Evolutionary conservation across 2,329 filamentous ascomycete species (phyloP).

Genomic region (Rhynchosporium agropyri): DNA sequence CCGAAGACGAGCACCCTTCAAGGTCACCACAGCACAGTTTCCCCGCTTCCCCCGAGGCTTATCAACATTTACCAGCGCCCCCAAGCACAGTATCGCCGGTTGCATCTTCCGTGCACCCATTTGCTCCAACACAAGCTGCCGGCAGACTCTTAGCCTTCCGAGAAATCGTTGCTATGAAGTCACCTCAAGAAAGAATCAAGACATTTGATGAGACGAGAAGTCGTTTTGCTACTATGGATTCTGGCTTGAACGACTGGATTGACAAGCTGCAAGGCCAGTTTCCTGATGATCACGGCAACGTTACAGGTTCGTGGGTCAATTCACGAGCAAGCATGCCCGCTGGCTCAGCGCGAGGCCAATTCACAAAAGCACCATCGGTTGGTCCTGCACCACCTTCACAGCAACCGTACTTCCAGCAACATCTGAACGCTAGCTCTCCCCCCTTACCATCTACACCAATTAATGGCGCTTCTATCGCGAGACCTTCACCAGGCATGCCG

Average conservation of each 20-base stretch:
- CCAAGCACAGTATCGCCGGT: slow-evolving; percentile 28
- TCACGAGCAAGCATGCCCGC: slow-evolving; percentile 26
- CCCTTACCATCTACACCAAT: slow-evolving; percentile 32
- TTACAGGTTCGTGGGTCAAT: slow-evolving; percentile 30
- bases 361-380: slow-evolving; percentile 28
- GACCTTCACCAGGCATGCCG: slow-evolving; percentile 24
- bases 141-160: slow-evolving; percentile 54
- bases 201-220: slow-evolving; percentile 73
- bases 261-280: slow-evolving; percentile 48
- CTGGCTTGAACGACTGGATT: slow-evolving; percentile 69
- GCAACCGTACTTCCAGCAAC: slow-evolving; percentile 59
- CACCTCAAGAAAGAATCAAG: slow-evolving; percentile 67
- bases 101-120: slow-evolving; percentile 22
- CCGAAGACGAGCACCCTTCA: slow-evolving; percentile 47
- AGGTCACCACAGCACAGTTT: slow-evolving; percentile 32
- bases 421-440: slow-evolving; percentile 52
- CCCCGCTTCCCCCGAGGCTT: slow-evolving; percentile 19
- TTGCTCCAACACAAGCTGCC: slow-evolving; percentile 11
- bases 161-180: slow-evolving; percentile 74
- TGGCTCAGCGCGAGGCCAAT: slow-evolving; percentile 32
- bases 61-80: slow-evolving; percentile 17
- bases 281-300: slow-evolving; percentile 55
- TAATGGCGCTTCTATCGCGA: slow-evolving; percentile 28
- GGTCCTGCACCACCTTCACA: slow-evolving; percentile 37
- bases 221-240: slow-evolving; percentile 72